phyloP scores from a whole-genome alignment of 2,329 filamentous ascomycete genomes.

The Aureobasidium sp. region DNA sequence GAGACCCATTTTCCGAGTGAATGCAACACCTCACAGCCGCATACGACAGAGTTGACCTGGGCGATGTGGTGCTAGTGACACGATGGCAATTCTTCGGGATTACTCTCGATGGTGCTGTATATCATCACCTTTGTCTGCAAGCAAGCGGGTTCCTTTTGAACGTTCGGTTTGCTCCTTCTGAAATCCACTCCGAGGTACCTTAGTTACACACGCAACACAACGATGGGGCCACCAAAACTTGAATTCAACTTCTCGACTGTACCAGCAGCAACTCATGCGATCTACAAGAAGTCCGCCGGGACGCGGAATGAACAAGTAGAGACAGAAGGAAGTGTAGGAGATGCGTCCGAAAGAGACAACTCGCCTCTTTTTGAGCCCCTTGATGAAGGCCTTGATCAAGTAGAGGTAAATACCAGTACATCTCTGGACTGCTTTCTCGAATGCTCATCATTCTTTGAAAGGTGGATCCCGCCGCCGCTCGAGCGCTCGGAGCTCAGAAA shows the following conservation, averaged over 20 bases:
- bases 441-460: neutral
- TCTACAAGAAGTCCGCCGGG: neutral
- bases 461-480: neutral
- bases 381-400: neutral
- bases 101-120: neutral
- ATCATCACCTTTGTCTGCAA: neutral
- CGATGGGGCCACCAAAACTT: conserved; percentile 3
- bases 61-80: too few relatives aligned
- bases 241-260: neutral
- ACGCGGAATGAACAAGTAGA: neutral
- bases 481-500: neutral
- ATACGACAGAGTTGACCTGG: too few relatives aligned
- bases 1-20: too few relatives aligned
- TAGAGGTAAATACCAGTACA: neutral
- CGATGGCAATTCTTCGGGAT: too few relatives aligned
- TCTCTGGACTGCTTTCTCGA: neutral
- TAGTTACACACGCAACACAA: neutral
- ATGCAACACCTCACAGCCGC: too few relatives aligned
- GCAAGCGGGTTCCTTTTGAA: neutral
- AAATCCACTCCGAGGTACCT: neutral
- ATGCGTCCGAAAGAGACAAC: neutral
- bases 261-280: neutral
- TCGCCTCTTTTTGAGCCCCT: conserved; percentile 14
- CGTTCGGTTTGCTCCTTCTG: too few relatives aligned
- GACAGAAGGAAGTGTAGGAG: neutral